A percentile compares a stretch with the other conserved stretches of the same genome.
phyloP scores from a whole-genome alignment of 192 early-diverging fungal species.

The Diversispora eburnea region DNA sequence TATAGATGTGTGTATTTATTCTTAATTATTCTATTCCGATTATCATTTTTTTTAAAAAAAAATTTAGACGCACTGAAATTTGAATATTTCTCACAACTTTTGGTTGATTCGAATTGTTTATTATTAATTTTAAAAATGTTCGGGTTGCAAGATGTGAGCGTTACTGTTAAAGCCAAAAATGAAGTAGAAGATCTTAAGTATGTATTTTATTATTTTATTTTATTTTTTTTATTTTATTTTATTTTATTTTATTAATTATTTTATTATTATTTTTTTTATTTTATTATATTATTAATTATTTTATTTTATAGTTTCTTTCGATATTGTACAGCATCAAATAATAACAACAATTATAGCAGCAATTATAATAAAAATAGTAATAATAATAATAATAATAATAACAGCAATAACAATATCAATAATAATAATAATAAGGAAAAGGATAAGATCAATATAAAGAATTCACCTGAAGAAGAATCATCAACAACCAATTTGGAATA shows the following conservation, averaged over 20 bases:
- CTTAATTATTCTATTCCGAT: too few relatives aligned
- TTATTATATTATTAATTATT: too few relatives aligned
- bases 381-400: constrained; percentile 24
- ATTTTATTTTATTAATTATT: too few relatives aligned
- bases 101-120: constrained; percentile 81
- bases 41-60: not conserved
- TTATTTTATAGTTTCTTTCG: constrained; percentile 27
- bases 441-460: not conserved
- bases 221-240: not conserved
- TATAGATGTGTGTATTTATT: too few relatives aligned
- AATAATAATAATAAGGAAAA: not conserved
- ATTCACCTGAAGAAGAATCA: too few relatives aligned
- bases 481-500: too few relatives aligned
- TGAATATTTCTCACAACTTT: constrained; percentile 73
- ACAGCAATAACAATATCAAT: not conserved
- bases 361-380: constrained; percentile 19
- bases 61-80: constrained; percentile 63
- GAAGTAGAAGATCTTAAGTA: constrained; percentile 50
- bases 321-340: constrained; percentile 14
- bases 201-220: constrained; percentile 26
- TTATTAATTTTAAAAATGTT: constrained; percentile 80
- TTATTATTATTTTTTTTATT: too few relatives aligned
- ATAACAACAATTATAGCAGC: constrained; percentile 16
- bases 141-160: constrained; percentile 62
- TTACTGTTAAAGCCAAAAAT: constrained; percentile 45